phyloP scores from a whole-genome alignment of 352 stramenopile genomes.

The Salisapilia sapeloensis region DNA sequence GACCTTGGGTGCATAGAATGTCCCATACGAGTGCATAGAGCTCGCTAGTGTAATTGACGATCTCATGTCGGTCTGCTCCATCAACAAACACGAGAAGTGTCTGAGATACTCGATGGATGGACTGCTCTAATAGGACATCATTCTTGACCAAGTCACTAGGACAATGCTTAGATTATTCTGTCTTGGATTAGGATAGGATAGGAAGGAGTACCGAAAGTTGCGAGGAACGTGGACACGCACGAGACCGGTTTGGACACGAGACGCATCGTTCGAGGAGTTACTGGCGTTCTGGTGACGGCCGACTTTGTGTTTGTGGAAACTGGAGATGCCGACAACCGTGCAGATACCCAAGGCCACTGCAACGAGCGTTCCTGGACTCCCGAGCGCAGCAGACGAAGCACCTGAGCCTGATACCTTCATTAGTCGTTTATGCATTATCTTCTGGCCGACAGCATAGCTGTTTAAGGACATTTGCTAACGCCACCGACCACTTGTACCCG shows the following conservation, averaged over 20 bases:
- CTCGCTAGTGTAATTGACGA: conserved; percentile 64
- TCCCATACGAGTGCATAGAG: conserved; percentile 64
- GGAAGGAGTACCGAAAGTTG: conserved; percentile 20
- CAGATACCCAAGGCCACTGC: conserved; percentile 19
- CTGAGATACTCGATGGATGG: conserved; percentile 18
- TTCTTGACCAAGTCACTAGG: conserved; percentile 36
- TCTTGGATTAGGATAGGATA: neutral
- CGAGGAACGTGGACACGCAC: conserved; percentile 31
- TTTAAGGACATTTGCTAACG: too few species aligned
- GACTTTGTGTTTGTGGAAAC: conserved; percentile 17
- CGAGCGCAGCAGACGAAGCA: too few species aligned
- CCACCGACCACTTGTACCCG: too few species aligned
- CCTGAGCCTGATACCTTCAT: too few species aligned
- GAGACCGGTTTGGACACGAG: conserved; percentile 21
- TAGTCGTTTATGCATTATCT: too few species aligned
- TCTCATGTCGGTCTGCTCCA: conserved; percentile 28
- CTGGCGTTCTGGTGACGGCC: too few species aligned
- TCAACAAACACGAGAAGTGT: conserved; percentile 46
- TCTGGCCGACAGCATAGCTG: too few species aligned
- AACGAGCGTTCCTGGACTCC: too few species aligned
- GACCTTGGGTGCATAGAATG: conserved; percentile 25
- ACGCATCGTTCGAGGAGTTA: neutral
- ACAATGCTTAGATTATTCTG: neutral
- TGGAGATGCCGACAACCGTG: conserved; percentile 21
- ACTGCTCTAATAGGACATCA: conserved; percentile 59